Percentiles rank a stretch among this genome's conserved stretches.
phyloP scores from a whole-genome alignment of 306 rosid species.

The Rosa chinensis region DNA sequence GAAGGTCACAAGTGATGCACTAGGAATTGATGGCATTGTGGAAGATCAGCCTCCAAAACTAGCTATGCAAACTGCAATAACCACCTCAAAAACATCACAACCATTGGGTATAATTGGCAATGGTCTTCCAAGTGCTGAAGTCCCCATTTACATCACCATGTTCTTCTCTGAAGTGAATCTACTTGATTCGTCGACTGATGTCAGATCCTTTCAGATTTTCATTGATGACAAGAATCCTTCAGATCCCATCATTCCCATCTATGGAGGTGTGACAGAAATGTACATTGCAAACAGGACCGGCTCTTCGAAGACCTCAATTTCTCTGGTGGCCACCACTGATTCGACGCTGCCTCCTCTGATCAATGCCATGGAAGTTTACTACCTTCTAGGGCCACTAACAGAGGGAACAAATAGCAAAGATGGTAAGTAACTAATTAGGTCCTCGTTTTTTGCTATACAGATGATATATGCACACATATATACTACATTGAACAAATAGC shows the following conservation, averaged over 20 bases:
- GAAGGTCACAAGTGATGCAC: constrained; percentile 22
- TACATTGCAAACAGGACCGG: constrained; percentile 32
- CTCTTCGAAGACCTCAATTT: constrained; percentile 24
- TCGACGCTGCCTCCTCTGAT: constrained; percentile 52
- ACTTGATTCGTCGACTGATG: constrained; percentile 12
- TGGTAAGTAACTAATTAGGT: constrained; percentile 23
- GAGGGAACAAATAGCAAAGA: constrained; percentile 38
- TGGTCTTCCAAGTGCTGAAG: neutral
- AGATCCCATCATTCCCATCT: constrained; percentile 35
- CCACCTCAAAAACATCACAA: constrained; percentile 12
- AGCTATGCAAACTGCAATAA: constrained; percentile 31
- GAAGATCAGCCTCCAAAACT: constrained; percentile 44
- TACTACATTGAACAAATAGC: constrained; percentile 12
- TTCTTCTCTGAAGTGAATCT: constrained; percentile 46
- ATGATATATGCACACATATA: neutral
- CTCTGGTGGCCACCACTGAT: constrained; percentile 30
- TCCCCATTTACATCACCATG: constrained; percentile 30
- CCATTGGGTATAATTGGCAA: neutral
- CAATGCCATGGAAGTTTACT: constrained; percentile 52
- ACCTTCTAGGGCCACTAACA: constrained; percentile 25
- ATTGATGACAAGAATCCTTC: constrained; percentile 22
- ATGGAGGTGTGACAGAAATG: constrained; percentile 34
- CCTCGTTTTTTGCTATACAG: neutral
- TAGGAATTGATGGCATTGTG: constrained; percentile 7
- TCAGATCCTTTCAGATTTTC: constrained; percentile 34